Base-by-base conservation (phyloP, 2,329 filamentous ascomycete genomes). In the Grosmannia serpens region DNA sequence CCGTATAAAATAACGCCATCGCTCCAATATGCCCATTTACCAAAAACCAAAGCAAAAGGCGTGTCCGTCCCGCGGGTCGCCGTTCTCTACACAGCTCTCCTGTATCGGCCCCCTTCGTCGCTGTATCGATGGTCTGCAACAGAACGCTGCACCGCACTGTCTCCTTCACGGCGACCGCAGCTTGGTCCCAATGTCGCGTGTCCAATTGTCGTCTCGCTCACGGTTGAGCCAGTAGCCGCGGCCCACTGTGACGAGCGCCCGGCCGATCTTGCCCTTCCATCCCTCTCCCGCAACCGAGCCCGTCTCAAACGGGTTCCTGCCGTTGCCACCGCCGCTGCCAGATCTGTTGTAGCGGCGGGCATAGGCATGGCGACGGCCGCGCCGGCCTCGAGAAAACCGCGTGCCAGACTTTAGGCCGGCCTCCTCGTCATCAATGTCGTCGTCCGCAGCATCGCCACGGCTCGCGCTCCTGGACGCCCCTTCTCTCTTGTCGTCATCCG, bases 141-240 rank as follows among this genome's bases (percentile, higher is more conserved):
- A 9, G 17, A 20, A 11, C 24, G 35, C 33, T n/a, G 17, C 17
- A 9, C 11, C 9, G 24, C 51, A 10, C 31, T 10, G 8, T 13
- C 11, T 26, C 24, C 11, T n/a, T 46, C 10, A 46, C 53, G 35
- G 38, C 38, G 24, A 31, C 35, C 65, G 61, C 56, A 69, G 68
- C 54, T 65, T 67, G 31, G 67, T 77, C 77, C 64, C 69, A 57
- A 85, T 75, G 11, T 78, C 80, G 53, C 80, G 77, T 66, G 85
- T 80, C 88, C 88, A 94, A 61, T 84, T 83, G 54, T 85, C 80
- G 62, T 83, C 77, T 82, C 73, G 57, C 82, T 61, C 57, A 15
- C 65, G 82, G 61, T 87, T 88, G 20, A 95, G 75, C 91, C 91
- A 96, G 74, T 95, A 96, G 59, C 78, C 79, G 63, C 81, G 82